Evolutionary conservation across 192 early-diverging fungal genomes (phyloP).

Genomic region (Chytriomyces hyalinus): DNA sequence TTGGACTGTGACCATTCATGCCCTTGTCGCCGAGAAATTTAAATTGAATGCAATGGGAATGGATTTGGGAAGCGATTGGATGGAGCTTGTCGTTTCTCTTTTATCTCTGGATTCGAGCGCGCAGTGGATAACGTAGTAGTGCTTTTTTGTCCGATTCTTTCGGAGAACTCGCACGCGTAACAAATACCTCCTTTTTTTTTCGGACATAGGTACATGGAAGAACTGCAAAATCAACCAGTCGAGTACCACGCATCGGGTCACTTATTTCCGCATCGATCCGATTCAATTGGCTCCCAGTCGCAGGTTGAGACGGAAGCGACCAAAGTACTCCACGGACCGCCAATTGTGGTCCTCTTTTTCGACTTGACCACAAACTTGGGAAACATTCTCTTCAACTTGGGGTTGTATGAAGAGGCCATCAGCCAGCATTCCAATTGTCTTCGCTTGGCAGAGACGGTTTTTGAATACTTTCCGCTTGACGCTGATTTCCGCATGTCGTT

Average conservation of each 20-base stretch:
- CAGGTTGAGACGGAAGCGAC: background rate
- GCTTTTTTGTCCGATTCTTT: background rate
- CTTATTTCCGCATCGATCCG: too few relatives aligned
- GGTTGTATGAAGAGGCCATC: constrained; percentile 52
- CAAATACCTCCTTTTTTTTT: background rate
- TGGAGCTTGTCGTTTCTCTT: constrained; percentile 11
- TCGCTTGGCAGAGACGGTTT: constrained; percentile 52
- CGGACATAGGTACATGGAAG: background rate
- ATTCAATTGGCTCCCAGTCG: too few relatives aligned
- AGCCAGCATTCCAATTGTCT: constrained; percentile 52
- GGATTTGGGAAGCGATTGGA: background rate
- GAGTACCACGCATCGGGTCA: too few relatives aligned
- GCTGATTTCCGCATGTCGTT: constrained; percentile 38
- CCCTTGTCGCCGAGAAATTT: constrained; percentile 15
- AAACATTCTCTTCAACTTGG: constrained; percentile 51
- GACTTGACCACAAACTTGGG: constrained; percentile 60
- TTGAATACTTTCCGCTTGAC: constrained; percentile 57
- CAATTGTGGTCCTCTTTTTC: constrained; percentile 58
- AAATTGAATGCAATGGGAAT: constrained; percentile 1
- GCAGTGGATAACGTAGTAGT: constrained; percentile 3
- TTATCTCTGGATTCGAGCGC: background rate
- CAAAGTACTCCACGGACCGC: constrained; percentile 51
- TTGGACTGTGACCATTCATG: constrained; percentile 6
- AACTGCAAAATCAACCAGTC: background rate
- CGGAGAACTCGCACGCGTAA: too few relatives aligned